Evolutionary conservation across 2,329 filamentous ascomycete species (phyloP), one percentile per base, ranked within the genome.

Genomic region (Scedosporium boydii): DNA sequence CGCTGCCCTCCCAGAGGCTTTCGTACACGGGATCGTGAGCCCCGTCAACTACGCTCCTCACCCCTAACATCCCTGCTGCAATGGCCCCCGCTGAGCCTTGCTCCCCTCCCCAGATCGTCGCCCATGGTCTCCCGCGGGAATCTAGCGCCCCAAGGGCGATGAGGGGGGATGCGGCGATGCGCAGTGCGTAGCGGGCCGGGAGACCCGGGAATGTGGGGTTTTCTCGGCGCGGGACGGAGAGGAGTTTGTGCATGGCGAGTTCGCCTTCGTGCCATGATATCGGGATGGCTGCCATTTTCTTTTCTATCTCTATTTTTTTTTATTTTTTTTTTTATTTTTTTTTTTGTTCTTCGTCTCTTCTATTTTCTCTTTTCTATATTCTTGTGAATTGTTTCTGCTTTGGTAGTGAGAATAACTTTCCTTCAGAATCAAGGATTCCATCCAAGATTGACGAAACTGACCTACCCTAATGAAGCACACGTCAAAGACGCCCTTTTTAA

Each of bases 81-180:
- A 93, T 75, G 0, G 84, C 81, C 58, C 81, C 78, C 0, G 85
- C 84, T 67, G 93, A 89, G 0, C 88, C 89, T 1, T 81, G 73
- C 63, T 87, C 78, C 16, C 91, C 91, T n/a, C 90, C 90, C 85
- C 88, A 89, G 6, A 96, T 65, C 0, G 88, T 88, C 16, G 87
- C 88, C 91, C 91, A 96, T 1, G 89, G 90, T 21, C 83, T 77
- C 2, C 82, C 81, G 21, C 85, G 69, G 2, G 75, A 72, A 69
- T 95, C 90, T 1, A 93, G 74, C 0, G 89, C 84, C 1, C 91
- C 91, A 18, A 96, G 74, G 0, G 89, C 90, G 14, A 95, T 77
- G 6, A 95, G 77, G 0, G 89, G 86, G 0, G 85, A 86, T 16
- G 75, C 75, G 59, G 81, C 78, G 3, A 92, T 78, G 65, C 89